phyloP scores from a whole-genome alignment of 2,329 filamentous ascomycete species.

The Macrophomina tecta region DNA sequence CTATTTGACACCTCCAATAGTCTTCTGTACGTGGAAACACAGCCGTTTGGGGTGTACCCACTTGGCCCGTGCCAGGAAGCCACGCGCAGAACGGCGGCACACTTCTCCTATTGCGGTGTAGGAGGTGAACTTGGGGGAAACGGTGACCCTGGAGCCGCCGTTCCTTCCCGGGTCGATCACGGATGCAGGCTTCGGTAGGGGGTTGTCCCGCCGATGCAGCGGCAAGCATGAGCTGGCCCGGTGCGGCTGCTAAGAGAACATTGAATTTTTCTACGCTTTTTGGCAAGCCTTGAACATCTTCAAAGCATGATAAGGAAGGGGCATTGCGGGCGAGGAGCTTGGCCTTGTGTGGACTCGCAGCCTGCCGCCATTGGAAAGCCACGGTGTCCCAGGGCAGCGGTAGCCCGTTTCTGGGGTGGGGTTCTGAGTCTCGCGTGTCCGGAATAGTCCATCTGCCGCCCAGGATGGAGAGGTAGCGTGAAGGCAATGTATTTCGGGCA shows the following conservation, averaged over 20 bases:
- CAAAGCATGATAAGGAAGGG: slow-evolving; percentile 6
- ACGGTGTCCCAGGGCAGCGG: slow-evolving; percentile 15
- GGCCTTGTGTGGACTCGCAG: slow-evolving; percentile 6
- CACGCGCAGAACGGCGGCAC: slow-evolving; percentile 8
- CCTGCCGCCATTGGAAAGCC: slow-evolving; percentile 12
- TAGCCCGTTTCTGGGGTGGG: slow-evolving; percentile 22
- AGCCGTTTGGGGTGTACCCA: slow-evolving; percentile 14
- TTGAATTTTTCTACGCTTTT: not conserved
- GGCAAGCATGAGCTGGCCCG: slow-evolving; percentile 2
- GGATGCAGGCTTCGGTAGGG: slow-evolving; percentile 14
- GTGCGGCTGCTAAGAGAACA: not conserved
- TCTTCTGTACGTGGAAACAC: slow-evolving; percentile 19
- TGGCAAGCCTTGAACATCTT: slow-evolving; percentile 14
- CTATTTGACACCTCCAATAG: slow-evolving; percentile 24
- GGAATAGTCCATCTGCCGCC: slow-evolving; percentile 10
- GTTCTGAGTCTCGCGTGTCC: slow-evolving; percentile 23
- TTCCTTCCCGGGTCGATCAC: slow-evolving; percentile 5
- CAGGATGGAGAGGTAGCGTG: slow-evolving; percentile 11
- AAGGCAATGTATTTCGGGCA: slow-evolving; percentile 19
- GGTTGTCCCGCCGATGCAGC: slow-evolving; percentile 3
- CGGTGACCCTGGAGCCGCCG: slow-evolving; percentile 1
- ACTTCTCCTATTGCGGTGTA: slow-evolving; percentile 9
- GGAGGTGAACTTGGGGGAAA: slow-evolving; percentile 3
- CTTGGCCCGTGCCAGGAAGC: slow-evolving; percentile 15
- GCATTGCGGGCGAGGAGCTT: not conserved